Evolutionary conservation across 2,329 filamentous ascomycete species (phyloP), one percentile per base, ranked within the genome.

Genomic region (Coleophoma eucalyptorum): DNA sequence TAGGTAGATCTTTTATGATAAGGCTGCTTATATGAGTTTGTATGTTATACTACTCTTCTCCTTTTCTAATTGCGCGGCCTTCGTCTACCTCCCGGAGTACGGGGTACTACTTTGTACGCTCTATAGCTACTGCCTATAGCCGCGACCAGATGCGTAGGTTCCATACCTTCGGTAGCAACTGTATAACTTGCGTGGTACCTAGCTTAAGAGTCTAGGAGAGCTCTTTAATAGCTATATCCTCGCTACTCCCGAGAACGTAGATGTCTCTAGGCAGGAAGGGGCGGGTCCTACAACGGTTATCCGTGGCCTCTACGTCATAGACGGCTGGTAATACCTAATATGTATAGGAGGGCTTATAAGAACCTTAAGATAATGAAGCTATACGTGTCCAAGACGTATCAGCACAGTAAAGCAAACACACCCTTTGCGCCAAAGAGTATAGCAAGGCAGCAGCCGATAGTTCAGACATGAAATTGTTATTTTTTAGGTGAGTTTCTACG

Each of bases 131-230:
- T 12, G 63, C 59, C 53, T 77, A 69, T 13, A 76, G 55, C 42
- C 67, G 63, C 10, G 70, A 68, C 3, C 72, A 75, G 33, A 78
- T 3, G 31, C 6, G 31, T 50, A 16, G 48, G 31, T 26, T 1
- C 16, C 11, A 40, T 32, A 50, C 48, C 48, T 50, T 3, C 11
- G 41, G 48, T 32, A 50, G 48, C 41, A 12, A 11, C 48, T 37
- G 12, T 37, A 49, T 20, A 6, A 37, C 46, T 33, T 49, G 19
- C 3, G 37, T 32, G 46, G 35, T 3, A 33, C 46, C 5, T 37
- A 8, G n/a, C 46, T 49, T 20, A 42, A 43, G 37, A 32, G 35
- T 10, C 21, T 43, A 6, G 19, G 12, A 10, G 46, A 49, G 46
- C 35, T 49, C 19, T 49, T 49, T 37, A 13, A 35, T 15, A 50